Percentiles rank a stretch among this genome's conserved stretches.
These are phyloP conservation scores for Trypanosoma avium DNA, from an alignment of 208 protist genomes.

Conservation along the genomic window DNA sequence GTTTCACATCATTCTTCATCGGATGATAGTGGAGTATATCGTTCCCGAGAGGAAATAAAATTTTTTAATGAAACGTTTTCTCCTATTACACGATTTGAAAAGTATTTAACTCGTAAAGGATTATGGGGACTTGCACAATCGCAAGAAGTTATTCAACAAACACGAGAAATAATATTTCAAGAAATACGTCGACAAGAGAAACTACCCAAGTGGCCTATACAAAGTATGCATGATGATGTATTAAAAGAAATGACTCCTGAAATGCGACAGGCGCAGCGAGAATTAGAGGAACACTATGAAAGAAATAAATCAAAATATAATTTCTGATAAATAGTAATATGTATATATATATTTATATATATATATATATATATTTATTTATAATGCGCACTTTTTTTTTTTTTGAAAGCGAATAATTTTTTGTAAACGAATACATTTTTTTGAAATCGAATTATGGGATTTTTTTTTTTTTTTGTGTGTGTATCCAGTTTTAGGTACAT, in stretches of 20 bases:
- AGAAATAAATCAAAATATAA: conserved; percentile 51
- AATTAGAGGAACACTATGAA: conserved; percentile 60
- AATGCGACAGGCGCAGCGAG: conserved; percentile 41
- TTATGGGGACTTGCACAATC: conserved; percentile 70
- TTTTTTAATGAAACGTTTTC: conserved; percentile 48
- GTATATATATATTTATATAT: neutral
- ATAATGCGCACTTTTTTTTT: neutral
- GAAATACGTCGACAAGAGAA: conserved; percentile 75
- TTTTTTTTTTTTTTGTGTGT: too few species aligned
- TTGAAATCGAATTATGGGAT: too few species aligned
- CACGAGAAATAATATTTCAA: conserved; percentile 46
- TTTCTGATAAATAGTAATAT: neutral
- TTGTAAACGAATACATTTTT: too few species aligned
- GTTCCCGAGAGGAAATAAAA: conserved; percentile 58
- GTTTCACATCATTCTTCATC: conserved; percentile 94
- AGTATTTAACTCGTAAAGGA: conserved; percentile 45
- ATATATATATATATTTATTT: conserved; percentile 4
- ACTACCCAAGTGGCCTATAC: conserved; percentile 59
- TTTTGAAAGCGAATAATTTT: neutral
- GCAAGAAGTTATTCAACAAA: conserved; percentile 34
- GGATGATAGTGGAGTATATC: conserved; percentile 94
- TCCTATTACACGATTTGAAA: conserved; percentile 73
- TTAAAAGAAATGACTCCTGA: conserved; percentile 57
- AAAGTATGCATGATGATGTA: conserved; percentile 54
- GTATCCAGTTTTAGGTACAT: too few species aligned